A percentile compares a stretch with the other conserved stretches of the same genome.
phyloP scores from a whole-genome alignment of 1,139 yeast genomes.

The Barnettozyma hawaiiensis region DNA sequence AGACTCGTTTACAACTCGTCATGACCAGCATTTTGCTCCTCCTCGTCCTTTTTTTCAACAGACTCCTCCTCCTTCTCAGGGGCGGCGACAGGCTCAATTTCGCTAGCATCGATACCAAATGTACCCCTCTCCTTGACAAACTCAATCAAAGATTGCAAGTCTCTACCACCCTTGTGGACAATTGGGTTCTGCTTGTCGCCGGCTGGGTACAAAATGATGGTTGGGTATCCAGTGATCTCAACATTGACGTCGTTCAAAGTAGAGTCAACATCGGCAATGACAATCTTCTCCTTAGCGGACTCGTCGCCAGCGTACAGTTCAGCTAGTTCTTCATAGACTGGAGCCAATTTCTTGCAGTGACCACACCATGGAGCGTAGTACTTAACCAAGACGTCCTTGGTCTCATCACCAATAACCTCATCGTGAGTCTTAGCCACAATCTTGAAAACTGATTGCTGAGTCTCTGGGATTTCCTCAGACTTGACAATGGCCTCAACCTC shows the following conservation, averaged over 20 bases:
- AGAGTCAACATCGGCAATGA: slow-evolving; percentile 85
- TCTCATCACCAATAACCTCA: slow-evolving; percentile 55
- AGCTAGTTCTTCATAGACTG: slow-evolving; percentile 85
- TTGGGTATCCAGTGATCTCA: slow-evolving; percentile 87
- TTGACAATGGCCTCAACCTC: slow-evolving; percentile 68
- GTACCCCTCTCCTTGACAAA: slow-evolving; percentile 68
- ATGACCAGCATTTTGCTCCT: slow-evolving; percentile 24
- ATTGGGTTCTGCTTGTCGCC: slow-evolving; percentile 74
- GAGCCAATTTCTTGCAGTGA: slow-evolving; percentile 94
- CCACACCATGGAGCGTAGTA: slow-evolving; percentile 99
- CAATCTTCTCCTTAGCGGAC: slow-evolving; percentile 44
- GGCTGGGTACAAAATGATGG: slow-evolving; percentile 88
- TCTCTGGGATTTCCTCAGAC: slow-evolving; percentile 83
- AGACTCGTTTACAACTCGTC: slow-evolving; percentile 19
- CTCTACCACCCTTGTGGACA: slow-evolving; percentile 65
- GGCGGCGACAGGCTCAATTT: slow-evolving; percentile 30
- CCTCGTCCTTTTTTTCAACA: slow-evolving; percentile 22
- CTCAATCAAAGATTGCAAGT: slow-evolving; percentile 60
- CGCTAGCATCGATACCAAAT: slow-evolving; percentile 48
- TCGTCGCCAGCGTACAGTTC: slow-evolving; percentile 49
- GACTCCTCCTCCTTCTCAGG: too few relatives aligned
- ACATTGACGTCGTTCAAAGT: slow-evolving; percentile 83
- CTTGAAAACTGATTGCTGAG: slow-evolving; percentile 66
- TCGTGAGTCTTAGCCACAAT: slow-evolving; percentile 85
- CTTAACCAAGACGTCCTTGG: slow-evolving; percentile 86